These are phyloP conservation scores for Phlyctochytrium bullatum DNA, from an alignment of 192 early-diverging fungal species.

Conservation along the genomic window DNA sequence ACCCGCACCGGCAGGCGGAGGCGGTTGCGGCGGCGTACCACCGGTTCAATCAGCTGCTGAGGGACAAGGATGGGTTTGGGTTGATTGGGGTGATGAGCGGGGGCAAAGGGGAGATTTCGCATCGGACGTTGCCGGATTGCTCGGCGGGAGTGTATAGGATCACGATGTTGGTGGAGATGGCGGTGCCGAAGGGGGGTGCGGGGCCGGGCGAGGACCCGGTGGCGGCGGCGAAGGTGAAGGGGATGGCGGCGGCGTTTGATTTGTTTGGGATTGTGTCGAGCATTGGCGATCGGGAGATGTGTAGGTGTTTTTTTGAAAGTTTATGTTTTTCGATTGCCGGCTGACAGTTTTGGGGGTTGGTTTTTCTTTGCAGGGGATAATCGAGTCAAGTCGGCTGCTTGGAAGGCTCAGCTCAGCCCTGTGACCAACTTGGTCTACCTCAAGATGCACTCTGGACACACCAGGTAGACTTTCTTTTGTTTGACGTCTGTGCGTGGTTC, in stretches of 20 bases:
- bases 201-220: not conserved
- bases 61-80: not conserved
- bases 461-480: not conserved
- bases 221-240: too few relatives aligned
- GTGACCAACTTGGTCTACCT: not conserved
- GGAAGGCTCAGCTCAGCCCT: conserved; percentile 1
- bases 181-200: not conserved
- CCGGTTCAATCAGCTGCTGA: not conserved
- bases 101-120: not conserved
- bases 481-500: not conserved
- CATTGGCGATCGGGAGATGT: not conserved
- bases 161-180: not conserved
- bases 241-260: not conserved
- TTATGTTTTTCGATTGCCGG: not conserved
- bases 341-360: too few relatives aligned
- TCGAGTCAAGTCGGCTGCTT: not conserved
- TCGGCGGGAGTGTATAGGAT: not conserved
- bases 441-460: not conserved
- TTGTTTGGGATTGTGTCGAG: not conserved
- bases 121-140: not conserved
- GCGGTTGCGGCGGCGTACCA: not conserved
- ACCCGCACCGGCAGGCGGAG: not conserved
- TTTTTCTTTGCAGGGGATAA: not conserved
- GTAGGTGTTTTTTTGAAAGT: not conserved
- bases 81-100: not conserved